phyloP scores from a whole-genome alignment of 768 basidiomycete genomes.

The Tricholoma matsutake region DNA sequence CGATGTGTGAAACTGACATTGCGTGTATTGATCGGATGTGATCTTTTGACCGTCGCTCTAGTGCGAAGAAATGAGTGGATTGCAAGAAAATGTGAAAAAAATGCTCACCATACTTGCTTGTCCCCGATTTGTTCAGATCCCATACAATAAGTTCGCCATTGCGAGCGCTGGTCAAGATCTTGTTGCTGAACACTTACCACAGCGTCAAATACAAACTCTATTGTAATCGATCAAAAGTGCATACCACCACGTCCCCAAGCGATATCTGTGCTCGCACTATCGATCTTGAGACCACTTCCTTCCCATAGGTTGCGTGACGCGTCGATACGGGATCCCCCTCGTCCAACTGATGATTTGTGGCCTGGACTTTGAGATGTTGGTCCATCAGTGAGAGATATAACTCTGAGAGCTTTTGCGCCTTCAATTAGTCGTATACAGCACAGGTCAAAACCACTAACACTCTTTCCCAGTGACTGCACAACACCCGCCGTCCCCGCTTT shows the following conservation, averaged over 20 bases:
- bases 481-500: conserved; percentile 60
- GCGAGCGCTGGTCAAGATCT: conserved; percentile 75
- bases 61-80: not conserved
- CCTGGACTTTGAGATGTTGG: conserved; percentile 37
- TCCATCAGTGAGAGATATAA: conserved; percentile 55
- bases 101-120: conserved; percentile 65
- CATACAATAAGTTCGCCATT: conserved; percentile 85
- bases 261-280: conserved; percentile 75
- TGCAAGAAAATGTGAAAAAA: not conserved
- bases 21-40: conserved; percentile 73
- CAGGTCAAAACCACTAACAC: conserved; percentile 38
- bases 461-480: conserved; percentile 80
- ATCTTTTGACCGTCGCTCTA: conserved; percentile 65
- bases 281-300: conserved; percentile 72
- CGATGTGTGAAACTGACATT: conserved; percentile 62
- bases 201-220: not conserved
- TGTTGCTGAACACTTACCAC: conserved; percentile 59
- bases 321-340: conserved; percentile 67
- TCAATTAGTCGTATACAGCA: not conserved
- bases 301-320: conserved; percentile 77
- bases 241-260: conserved; percentile 73
- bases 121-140: conserved; percentile 68
- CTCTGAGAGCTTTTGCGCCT: conserved; percentile 48
- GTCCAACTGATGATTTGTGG: conserved; percentile 51
- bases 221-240: conserved; percentile 18